Evolutionary conservation across 352 stramenopile genomes (phyloP), one percentile per base, ranked within the genome.

Genomic region (Chloridella minuta): DNA sequence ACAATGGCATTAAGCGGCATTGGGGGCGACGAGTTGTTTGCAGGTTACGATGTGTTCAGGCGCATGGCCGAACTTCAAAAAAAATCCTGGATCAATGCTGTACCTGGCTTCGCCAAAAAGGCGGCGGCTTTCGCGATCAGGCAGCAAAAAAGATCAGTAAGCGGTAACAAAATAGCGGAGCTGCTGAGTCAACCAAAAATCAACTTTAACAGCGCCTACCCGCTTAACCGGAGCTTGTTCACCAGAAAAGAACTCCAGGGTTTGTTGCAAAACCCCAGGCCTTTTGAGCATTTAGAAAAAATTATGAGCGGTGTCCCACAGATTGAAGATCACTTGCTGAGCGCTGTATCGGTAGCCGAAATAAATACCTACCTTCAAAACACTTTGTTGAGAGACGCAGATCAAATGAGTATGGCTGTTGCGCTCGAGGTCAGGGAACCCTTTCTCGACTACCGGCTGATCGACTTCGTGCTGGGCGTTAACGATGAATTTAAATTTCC

Each of bases 301-400:
- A 66, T 66, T 66, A n/a, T 66, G 10, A 18, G 10, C 10, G 40
- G n/a, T 10, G 40, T 66, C 10, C 40, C 40, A n/a, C 40, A 66
- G n/a, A 66, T 66, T 66, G n/a, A 66, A n/a, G 40, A 66, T 66
- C 40, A 66, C n/a, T 66, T 66, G 40, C n/a, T 66, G 40, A 66
- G 40, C n/a, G 10, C 40, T 18, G 40, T 66, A 18, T 66, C 40
- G n/a, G n/a, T 66, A n/a, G n/a, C 10, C 40, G 40, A 66, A n/a
- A 66, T 66, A 10, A 66, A 66, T 66, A 66, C 40, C 40, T 66
- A 66, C n/a, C n/a, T 66, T 10, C 40, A 66, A 66, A 66, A 66
- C 40, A 66, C n/a, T 66, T 66, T 66, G n/a, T 66, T 66, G 40
- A 10, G 40, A 18, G 40, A 66, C 40, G 40, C 40, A 18, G 40